Evolutionary conservation across 1,284 basidiomycete species (phyloP).

Genomic region (Cutaneotrichosporon dermatis): DNA sequence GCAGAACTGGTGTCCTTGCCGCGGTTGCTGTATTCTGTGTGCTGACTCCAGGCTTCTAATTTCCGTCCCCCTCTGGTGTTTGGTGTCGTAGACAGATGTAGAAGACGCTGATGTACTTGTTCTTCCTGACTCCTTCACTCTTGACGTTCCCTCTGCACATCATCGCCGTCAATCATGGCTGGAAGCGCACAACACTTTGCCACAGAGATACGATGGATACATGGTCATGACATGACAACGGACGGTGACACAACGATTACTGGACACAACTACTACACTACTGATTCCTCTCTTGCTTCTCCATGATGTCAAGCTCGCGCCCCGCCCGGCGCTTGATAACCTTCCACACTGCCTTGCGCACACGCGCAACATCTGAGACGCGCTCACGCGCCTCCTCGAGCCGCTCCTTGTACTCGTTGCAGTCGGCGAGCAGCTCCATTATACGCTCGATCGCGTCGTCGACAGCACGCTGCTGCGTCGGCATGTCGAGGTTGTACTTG

Average conservation of each 20-base stretch:
- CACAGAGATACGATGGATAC: not conserved
- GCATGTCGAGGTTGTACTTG: slow-evolving; percentile 44
- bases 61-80: too few relatives aligned
- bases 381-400: slow-evolving; percentile 53
- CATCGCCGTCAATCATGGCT: too few relatives aligned
- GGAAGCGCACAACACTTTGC: too few relatives aligned
- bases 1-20: too few relatives aligned
- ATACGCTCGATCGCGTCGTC: slow-evolving; percentile 48
- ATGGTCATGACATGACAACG: not conserved
- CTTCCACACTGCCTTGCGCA: slow-evolving; percentile 51
- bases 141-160: too few relatives aligned
- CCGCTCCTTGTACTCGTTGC: slow-evolving; percentile 53
- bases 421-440: slow-evolving; percentile 51
- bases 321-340: slow-evolving; percentile 48
- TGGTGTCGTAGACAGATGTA: too few relatives aligned
- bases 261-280: not conserved
- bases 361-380: slow-evolving; percentile 50
- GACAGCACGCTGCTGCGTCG: slow-evolving; percentile 42
- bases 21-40: too few relatives aligned
- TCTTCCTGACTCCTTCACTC: too few relatives aligned
- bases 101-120: too few relatives aligned
- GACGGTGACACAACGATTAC: not conserved
- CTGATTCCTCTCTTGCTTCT: slow-evolving; percentile 6
- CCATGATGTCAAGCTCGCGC: slow-evolving; percentile 34
- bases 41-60: slow-evolving; percentile 1